Base-by-base conservation (phyloP, 139 green algal genomes). In the Chlorella ohadii region DNA sequence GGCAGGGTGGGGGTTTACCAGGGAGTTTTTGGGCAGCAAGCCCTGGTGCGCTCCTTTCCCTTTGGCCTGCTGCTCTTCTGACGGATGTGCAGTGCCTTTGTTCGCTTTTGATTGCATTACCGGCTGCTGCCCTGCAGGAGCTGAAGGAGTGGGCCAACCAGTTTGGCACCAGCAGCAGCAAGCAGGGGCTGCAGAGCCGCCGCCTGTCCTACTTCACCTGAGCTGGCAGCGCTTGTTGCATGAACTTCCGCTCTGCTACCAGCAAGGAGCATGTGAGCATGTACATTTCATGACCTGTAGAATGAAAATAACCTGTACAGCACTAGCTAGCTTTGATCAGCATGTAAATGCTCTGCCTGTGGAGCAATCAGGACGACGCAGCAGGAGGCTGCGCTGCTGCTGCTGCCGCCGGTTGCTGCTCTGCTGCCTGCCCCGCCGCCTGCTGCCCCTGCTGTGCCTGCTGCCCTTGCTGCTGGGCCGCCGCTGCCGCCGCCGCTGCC, bases 81-180 rank as follows among this genome's bases (percentile, higher is more conserved):
- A 9, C 44, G 6, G n/a, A n/a, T n/a, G n/a, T n/a, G n/a, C n/a
- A n/a, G n/a, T n/a, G n/a, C n/a, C n/a, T n/a, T n/a, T n/a, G n/a
- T n/a, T n/a, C n/a, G n/a, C n/a, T n/a, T n/a, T n/a, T n/a, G n/a
- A n/a, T n/a, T n/a, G n/a, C n/a, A n/a, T n/a, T n/a, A n/a, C n/a
- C n/a, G n/a, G n/a, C n/a, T n/a, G n/a, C 36, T 63, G 13, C 17
- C 41, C 72, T 15, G 72, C 61, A 79, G 41, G 87, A 90, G 55
- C 86, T 90, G 33, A 80, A 80, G 17, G 70, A 88, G 55, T 91
- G 88, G 88, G 80, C 88, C 56, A 28, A 66, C 12, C 77, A 75
- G 41, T 91, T 72, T 63, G 88, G 88, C 41, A 87, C 67, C 12
- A n/a, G 27, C 19, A 44, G 83, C 80, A 79, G 34, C 80, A 72